phyloP scores from a whole-genome alignment of 2,329 filamentous ascomycete genomes.

The Claviceps citrina region DNA sequence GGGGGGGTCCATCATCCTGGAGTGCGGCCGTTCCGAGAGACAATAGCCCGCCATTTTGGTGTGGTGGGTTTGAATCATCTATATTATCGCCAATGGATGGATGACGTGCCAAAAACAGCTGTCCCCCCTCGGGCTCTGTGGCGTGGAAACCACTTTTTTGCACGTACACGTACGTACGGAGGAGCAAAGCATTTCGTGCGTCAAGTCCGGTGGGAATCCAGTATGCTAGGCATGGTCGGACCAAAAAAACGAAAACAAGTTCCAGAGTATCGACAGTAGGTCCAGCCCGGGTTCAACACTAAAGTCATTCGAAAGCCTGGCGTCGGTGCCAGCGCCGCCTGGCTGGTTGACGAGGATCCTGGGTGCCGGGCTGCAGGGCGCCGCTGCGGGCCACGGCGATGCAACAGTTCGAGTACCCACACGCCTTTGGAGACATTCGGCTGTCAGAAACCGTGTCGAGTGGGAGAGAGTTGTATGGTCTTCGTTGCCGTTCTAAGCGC shows the following conservation, averaged over 20 bases:
- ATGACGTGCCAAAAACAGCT: no score
- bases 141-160: no score
- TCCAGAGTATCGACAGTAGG: background rate
- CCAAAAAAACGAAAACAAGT: background rate
- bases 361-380: background rate
- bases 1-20: constrained; percentile 9
- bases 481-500: constrained; percentile 14
- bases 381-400: constrained; percentile 1
- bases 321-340: constrained; percentile 1
- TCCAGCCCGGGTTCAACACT: background rate
- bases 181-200: no score
- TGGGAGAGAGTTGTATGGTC: constrained; percentile 3
- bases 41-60: constrained; percentile 10
- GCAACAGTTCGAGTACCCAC: background rate
- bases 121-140: no score
- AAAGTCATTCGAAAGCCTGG: background rate
- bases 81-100: no score
- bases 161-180: no score
- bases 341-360: constrained; percentile 2
- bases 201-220: background rate
- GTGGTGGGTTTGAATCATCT: constrained; percentile 2
- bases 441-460: background rate
- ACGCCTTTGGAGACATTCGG: background rate
- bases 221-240: background rate
- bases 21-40: constrained; percentile 10